Evolutionary conservation across 257 asterid genomes (phyloP), one percentile per base, ranked within the genome.

Genomic region (Agastache rugosa): DNA sequence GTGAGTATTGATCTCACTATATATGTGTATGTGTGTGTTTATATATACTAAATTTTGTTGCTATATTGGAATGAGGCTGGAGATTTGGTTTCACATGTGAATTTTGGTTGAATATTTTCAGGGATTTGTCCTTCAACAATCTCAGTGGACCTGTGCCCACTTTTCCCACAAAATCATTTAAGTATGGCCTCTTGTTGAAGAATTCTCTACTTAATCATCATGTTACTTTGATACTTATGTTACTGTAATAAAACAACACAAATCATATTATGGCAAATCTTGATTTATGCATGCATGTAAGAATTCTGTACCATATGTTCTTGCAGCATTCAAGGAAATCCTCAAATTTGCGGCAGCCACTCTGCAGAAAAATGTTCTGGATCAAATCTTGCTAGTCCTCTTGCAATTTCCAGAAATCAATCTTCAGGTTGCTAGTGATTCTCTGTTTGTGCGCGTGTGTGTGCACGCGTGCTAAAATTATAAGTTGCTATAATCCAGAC

Each of bases 71-170:
- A 76, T 67, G 34, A 31, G 65, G 69, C 44, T 39, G 47, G 65
- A 73, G 72, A 39, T 63, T 67, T 58, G 39, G 37, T 48, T 69
- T 69, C 65, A 63, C 71, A 55, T 66, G 61, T 78, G 81, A 75
- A 79, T 81, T 39, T 63, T 59, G 67, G 31, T 69, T 72, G 73
- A 54, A 58, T 66, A 45, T 25, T 64, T 78, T 78, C 92, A 94
- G 99, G 96, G 99, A 94, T 83, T 78, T 94, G 90, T 94, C 99
- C 64, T 92, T 78, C 96, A 94, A 94, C 84, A 90, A 94, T 81
- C 88, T 94, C 63, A 90, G 87, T 83, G 97, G 96, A 77, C 93
- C 97, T 73, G 87, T 90, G 73, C 98, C 97, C 45, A 83, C 79
- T 68, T 87, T 90, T 67, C 91, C 92, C 23, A 82, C 97, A 80